Conservation (phyloP, 169 alveolate genomes). For the Blepharisma undulans region DNA sequence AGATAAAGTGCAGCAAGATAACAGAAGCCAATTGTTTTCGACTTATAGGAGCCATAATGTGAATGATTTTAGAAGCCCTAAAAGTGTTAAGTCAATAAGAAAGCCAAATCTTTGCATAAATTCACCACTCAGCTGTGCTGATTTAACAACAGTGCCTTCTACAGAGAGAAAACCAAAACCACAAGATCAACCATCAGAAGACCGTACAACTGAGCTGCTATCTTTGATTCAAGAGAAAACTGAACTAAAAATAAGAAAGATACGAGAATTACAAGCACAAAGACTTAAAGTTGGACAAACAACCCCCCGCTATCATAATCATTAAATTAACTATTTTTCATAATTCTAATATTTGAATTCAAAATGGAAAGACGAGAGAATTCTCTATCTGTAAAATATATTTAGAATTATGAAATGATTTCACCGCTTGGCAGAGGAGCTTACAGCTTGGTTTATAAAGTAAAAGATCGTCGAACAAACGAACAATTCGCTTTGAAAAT, state of each 20-base stretch:
- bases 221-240: not conserved
- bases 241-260: not conserved
- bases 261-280: not conserved
- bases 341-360: not conserved
- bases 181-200: not conserved
- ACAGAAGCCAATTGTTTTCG: not conserved
- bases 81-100: not conserved
- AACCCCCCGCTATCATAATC: not conserved
- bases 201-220: not conserved
- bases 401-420: conserved; percentile 32
- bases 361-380: not conserved
- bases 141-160: not conserved
- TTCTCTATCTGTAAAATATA: not conserved
- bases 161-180: not conserved
- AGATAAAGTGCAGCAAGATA: not conserved
- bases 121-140: not conserved
- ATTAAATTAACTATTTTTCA: not conserved
- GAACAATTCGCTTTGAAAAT: conserved; percentile 49
- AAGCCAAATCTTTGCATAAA: not conserved
- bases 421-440: conserved; percentile 60
- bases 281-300: not conserved
- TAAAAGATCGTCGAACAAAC: conserved; percentile 14
- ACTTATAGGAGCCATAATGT: not conserved
- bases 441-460: conserved; percentile 49
- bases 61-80: not conserved